Base-by-base conservation (phyloP, 1,139 yeast species). In the Kurtzmaniella quercitrusa region DNA sequence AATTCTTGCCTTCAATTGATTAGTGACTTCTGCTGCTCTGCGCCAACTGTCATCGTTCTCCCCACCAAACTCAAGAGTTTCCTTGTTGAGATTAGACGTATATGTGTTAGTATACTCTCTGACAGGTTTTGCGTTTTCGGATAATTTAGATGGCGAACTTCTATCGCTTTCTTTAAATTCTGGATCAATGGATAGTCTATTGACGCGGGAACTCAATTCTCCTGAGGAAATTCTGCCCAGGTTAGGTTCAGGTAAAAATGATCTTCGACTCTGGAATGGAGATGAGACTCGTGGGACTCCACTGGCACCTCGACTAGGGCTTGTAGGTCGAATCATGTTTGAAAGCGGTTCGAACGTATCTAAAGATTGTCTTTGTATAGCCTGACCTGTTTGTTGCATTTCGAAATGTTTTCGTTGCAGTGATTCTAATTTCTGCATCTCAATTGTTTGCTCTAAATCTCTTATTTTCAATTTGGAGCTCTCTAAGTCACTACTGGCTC, bases 1-100 rank as follows among this genome's bases (percentile, higher is more conserved):
- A 40, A 91, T 89, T 50, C 96, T 68, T 1, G 89, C 95, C 58
- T 85, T 85, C 56, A 87, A 72, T 59, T 86, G 94, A 14, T 81
- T 79, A 1, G 97, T 89, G 12, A 88, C 94, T 51, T 87, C 95
- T 0, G 94, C 93, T 0, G 96, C 96, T 41, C 93, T 76, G 54
- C 77, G 79, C 96, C 96, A 89, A 52, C 84, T 81, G 45, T 86
- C 95, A 51, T 82, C 88, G 42, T 73, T 75, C 6, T 34, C 37
- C 34, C 72, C 65, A 42, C 72, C 75, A 39, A 67, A 50, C 22
- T 53, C 59, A 33, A 48, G 39, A 5, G 56, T 45, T 46, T 67
- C 53, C 54, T 60, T 52, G 3, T 50, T 39, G 7, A 49, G 30
- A 22, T 36, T 20, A 34, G 45, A 38, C 23, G 46, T 37, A 47